Percentiles rank a stretch among this genome's conserved stretches.
Conservation (phyloP, 805 yeast species). For the Middelhovenomyces tepae region DNA sequence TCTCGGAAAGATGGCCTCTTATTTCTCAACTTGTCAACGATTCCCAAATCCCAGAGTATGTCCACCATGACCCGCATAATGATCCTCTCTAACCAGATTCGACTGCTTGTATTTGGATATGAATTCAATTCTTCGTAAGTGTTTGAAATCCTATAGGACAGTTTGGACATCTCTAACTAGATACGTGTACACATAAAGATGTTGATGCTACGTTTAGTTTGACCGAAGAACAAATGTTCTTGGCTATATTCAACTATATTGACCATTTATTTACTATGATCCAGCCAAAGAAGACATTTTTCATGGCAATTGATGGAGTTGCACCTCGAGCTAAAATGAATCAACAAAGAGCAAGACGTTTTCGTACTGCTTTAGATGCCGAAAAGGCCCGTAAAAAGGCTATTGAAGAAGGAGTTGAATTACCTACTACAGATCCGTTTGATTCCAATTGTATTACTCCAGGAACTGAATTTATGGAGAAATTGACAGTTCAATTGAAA, state of each 20-base stretch:
- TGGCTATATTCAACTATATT: slow-evolving; percentile 87
- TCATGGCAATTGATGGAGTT: slow-evolving; percentile 98
- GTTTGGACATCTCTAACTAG: slow-evolving; percentile 5
- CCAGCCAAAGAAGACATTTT: slow-evolving; percentile 76
- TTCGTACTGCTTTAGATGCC: slow-evolving; percentile 88
- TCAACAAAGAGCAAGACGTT: slow-evolving; percentile 93
- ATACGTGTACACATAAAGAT: slow-evolving; percentile 82
- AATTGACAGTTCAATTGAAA: slow-evolving; percentile 68
- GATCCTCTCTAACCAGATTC: slow-evolving; percentile 32
- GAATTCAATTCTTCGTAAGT: slow-evolving; percentile 82
- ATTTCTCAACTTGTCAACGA: slow-evolving; percentile 80
- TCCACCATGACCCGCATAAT: not conserved
- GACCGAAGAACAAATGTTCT: slow-evolving; percentile 86
- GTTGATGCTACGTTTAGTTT: slow-evolving; percentile 55
- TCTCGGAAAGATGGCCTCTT: slow-evolving; percentile 98
- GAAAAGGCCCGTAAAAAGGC: slow-evolving; percentile 73
- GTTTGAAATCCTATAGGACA: not conserved
- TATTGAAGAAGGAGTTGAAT: slow-evolving; percentile 55
- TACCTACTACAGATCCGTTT: slow-evolving; percentile 78
- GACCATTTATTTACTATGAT: slow-evolving; percentile 87
- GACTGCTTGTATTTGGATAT: slow-evolving; percentile 93
- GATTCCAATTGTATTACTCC: slow-evolving; percentile 94
- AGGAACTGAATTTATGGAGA: slow-evolving; percentile 94
- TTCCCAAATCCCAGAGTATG: slow-evolving; percentile 67
- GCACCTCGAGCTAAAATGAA: slow-evolving; percentile 99